Evolutionary conservation across 768 basidiomycete genomes (phyloP).

Genomic region (Termitomyces sp.): DNA sequence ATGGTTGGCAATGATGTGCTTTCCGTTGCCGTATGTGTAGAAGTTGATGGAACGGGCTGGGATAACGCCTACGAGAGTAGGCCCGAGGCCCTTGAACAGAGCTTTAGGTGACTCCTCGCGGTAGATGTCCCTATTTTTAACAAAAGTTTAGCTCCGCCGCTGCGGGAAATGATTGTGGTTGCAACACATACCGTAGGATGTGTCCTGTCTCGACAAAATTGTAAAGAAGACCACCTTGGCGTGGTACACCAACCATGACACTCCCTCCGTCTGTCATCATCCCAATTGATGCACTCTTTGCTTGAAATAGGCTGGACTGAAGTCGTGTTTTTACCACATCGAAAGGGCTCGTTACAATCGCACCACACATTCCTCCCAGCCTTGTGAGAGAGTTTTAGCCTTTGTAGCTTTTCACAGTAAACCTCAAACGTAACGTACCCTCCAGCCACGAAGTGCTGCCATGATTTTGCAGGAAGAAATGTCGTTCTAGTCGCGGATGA

Average conservation of each 20-base stretch:
- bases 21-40: constrained; percentile 96
- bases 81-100: constrained; percentile 91
- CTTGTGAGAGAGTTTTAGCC: constrained; percentile 34
- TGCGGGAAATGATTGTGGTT: neutral
- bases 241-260: constrained; percentile 32
- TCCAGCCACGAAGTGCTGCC: constrained; percentile 82
- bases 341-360: constrained; percentile 94
- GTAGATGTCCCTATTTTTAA: constrained; percentile 67
- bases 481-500: constrained; percentile 27
- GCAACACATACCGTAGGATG: constrained; percentile 63
- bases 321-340: constrained; percentile 98
- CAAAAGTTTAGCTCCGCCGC: neutral
- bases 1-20: constrained; percentile 77
- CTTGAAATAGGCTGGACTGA: constrained; percentile 80
- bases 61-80: constrained; percentile 90
- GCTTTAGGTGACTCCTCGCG: constrained; percentile 83
- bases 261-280: constrained; percentile 33
- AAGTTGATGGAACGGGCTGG: constrained; percentile 98
- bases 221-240: constrained; percentile 62
- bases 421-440: constrained; percentile 49
- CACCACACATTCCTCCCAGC: constrained; percentile 95
- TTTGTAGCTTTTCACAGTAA: neutral
- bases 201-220: constrained; percentile 94
- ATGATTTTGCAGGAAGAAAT: constrained; percentile 68
- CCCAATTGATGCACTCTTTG: constrained; percentile 33